These are phyloP conservation scores for Beauveria pseudobassiana DNA, from an alignment of 2,329 filamentous ascomycete genomes.

Conservation along the genomic window DNA sequence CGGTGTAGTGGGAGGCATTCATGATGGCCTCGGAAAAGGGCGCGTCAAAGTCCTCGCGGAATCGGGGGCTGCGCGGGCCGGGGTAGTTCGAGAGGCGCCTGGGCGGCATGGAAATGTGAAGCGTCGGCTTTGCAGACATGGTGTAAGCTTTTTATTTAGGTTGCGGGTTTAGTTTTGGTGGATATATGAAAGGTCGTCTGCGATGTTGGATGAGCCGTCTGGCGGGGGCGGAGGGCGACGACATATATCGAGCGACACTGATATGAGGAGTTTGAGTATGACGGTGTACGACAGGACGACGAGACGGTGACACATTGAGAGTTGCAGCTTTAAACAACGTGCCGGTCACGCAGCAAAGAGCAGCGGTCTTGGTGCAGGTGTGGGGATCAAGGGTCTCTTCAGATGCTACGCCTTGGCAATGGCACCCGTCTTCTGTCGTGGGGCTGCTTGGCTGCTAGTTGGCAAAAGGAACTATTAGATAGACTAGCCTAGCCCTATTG, in stretches of 20 bases:
- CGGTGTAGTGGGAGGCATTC: constrained; percentile 23
- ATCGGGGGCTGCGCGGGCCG: constrained; percentile 23
- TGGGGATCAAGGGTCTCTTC: constrained; percentile 6
- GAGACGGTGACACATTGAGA: constrained; percentile 6
- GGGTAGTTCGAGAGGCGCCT: constrained; percentile 9
- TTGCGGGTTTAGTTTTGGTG: background rate
- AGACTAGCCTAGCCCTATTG: too few species aligned
- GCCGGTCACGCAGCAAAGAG: constrained; percentile 8
- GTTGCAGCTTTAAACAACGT: constrained; percentile 4
- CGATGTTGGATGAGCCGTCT: background rate
- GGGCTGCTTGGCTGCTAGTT: background rate
- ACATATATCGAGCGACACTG: background rate
- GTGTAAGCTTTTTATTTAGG: background rate
- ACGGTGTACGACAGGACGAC: background rate
- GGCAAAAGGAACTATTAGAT: background rate
- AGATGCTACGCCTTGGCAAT: background rate
- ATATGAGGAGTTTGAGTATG: background rate
- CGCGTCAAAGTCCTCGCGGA: constrained; percentile 31
- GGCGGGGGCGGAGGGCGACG: background rate
- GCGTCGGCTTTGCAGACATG: constrained; percentile 11
- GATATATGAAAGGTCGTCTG: background rate
- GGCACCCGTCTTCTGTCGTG: background rate
- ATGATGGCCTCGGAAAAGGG: constrained; percentile 29
- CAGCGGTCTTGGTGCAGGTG: background rate
- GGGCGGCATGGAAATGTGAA: constrained; percentile 11